A percentile compares a stretch with the other conserved stretches of the same genome.
phyloP scores from a whole-genome alignment of 2,329 filamentous ascomycete genomes.

The Tolypocladium album region DNA sequence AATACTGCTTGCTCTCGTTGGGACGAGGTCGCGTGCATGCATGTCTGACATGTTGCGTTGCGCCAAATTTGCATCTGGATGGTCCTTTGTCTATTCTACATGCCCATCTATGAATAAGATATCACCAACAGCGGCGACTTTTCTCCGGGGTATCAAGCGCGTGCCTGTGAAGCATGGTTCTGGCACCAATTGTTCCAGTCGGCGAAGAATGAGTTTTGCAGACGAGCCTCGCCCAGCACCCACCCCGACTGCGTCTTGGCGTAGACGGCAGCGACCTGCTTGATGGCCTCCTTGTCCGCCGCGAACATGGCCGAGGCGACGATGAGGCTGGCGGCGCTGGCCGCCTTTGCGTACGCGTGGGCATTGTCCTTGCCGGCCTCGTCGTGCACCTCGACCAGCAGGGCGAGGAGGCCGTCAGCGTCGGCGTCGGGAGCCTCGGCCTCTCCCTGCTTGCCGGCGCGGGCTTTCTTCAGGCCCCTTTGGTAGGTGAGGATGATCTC shows the following conservation, averaged over 20 bases:
- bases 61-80: neutral
- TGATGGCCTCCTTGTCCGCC: constrained; percentile 39
- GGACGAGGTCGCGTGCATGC: neutral
- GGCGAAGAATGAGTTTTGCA: constrained; percentile 56
- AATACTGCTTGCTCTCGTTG: constrained; percentile 19
- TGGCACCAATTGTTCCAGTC: constrained; percentile 69
- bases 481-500: constrained; percentile 64
- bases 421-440: constrained; percentile 24
- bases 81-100: neutral
- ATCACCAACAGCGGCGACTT: neutral
- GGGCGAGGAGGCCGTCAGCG: constrained; percentile 37
- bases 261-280: constrained; percentile 53
- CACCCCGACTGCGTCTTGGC: constrained; percentile 46
- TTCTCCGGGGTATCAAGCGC: constrained; percentile 8
- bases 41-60: neutral
- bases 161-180: constrained; percentile 29
- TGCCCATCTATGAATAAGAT: constrained; percentile 3
- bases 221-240: constrained; percentile 45
- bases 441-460: constrained; percentile 16
- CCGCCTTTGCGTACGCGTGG: constrained; percentile 62
- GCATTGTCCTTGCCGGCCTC: constrained; percentile 54
- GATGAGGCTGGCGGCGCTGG: constrained; percentile 61
- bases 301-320: constrained; percentile 52
- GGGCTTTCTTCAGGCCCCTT: constrained; percentile 51
- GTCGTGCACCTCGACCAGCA: constrained; percentile 58